Evolutionary conservation across 352 stramenopile genomes (phyloP).

Genomic region (Pythium guiyangense): DNA sequence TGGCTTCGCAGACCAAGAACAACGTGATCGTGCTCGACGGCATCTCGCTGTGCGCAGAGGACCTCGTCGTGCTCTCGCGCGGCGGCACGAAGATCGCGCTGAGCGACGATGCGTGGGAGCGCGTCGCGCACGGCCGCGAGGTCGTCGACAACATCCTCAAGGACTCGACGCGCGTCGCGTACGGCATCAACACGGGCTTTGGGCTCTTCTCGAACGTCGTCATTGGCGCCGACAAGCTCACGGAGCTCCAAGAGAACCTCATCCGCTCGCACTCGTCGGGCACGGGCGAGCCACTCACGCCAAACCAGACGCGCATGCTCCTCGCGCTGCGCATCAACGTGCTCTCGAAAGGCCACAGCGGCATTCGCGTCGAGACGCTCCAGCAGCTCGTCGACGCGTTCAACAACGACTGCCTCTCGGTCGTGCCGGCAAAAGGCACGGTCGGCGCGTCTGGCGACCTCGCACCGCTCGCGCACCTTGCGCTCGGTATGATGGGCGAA

Average conservation of each 20-base stretch:
- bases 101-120: conserved; percentile 65
- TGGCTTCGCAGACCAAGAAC: too few relatives aligned
- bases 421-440: conserved; percentile 81
- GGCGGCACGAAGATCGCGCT: conserved; percentile 52
- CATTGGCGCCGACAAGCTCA: conserved; percentile 80
- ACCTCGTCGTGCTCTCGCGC: conserved; percentile 69
- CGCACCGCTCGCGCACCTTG: conserved; percentile 82
- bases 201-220: conserved; percentile 90
- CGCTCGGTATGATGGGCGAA: conserved; percentile 87
- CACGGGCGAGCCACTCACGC: conserved; percentile 71
- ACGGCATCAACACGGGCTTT: conserved; percentile 93
- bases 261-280: conserved; percentile 79
- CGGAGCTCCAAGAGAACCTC: conserved; percentile 82
- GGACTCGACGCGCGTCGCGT: conserved; percentile 70
- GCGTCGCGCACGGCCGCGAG: conserved; percentile 59
- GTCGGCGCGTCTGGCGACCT: conserved; percentile 88
- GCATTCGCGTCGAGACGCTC: conserved; percentile 75
- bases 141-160: conserved; percentile 88
- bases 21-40: conserved; percentile 47
- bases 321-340: conserved; percentile 88
- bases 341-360: conserved; percentile 84
- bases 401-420: conserved; percentile 83
- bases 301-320: conserved; percentile 80
- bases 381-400: conserved; percentile 79
- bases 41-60: conserved; percentile 59